phyloP scores from a whole-genome alignment of 352 stramenopile species.

The Globisporangium abappressorium region DNA sequence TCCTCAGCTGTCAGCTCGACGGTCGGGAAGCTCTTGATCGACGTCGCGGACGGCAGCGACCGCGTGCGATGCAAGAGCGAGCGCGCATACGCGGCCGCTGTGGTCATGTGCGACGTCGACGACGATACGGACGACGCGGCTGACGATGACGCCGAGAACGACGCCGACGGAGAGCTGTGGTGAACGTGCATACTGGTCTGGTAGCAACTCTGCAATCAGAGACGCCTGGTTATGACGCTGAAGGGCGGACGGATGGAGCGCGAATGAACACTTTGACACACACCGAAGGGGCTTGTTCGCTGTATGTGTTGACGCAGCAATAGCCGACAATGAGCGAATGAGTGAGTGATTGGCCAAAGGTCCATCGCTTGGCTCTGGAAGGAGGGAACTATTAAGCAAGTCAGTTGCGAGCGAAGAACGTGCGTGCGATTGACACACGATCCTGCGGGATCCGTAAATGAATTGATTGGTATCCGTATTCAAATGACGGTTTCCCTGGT shows the following conservation, averaged over 20 bases:
- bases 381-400: too few relatives aligned
- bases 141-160: not conserved
- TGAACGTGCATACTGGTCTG: not conserved
- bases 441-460: too few relatives aligned
- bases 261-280: not conserved
- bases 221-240: not conserved
- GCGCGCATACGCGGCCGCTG: constrained; percentile 19
- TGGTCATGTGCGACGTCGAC: constrained; percentile 15
- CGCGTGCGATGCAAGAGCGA: not conserved
- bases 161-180: not conserved
- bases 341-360: not conserved
- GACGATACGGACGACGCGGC: constrained; percentile 16
- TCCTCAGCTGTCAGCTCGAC: constrained; percentile 22
- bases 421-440: too few relatives aligned
- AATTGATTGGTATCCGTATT: too few relatives aligned
- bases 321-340: not conserved
- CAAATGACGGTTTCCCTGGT: too few relatives aligned
- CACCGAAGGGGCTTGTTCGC: not conserved
- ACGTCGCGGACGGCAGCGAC: not conserved
- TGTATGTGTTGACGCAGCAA: too few relatives aligned
- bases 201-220: not conserved
- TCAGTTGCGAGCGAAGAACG: too few relatives aligned
- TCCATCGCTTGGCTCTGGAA: too few relatives aligned
- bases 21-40: constrained; percentile 5
- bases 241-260: not conserved